phyloP scores from a whole-genome alignment of 257 asterid genomes.

The Penstemon eatonii region DNA sequence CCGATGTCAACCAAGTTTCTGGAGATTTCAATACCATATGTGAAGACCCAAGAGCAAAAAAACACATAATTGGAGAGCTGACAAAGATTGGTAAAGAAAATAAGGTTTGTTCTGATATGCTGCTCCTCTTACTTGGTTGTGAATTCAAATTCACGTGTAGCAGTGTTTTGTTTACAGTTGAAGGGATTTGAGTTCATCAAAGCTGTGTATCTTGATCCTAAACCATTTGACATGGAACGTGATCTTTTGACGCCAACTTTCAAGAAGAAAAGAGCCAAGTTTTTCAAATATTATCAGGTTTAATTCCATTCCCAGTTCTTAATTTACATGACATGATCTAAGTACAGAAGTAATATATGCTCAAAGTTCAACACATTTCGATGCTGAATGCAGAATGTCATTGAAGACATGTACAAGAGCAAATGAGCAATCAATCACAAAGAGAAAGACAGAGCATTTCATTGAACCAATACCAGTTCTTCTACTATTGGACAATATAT shows the following conservation, averaged over 20 bases:
- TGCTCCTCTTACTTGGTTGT: not conserved
- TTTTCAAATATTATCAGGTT: constrained; percentile 70
- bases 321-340: not conserved
- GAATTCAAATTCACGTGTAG: not conserved
- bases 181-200: constrained; percentile 82
- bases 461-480: too few species aligned
- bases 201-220: constrained; percentile 58
- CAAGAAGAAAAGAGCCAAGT: constrained; percentile 74
- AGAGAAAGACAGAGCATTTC: not conserved
- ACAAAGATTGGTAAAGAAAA: constrained; percentile 60
- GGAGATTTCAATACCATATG: constrained; percentile 50
- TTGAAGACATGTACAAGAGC: constrained; percentile 57
- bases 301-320: not conserved
- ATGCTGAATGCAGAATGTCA: constrained; percentile 48
- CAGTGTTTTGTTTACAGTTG: constrained; percentile 40
- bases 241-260: constrained; percentile 76
- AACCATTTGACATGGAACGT: constrained; percentile 84
- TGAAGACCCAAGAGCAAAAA: constrained; percentile 49
- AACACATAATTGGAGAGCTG: constrained; percentile 52
- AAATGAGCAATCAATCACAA: constrained; percentile 33
- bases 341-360: not conserved
- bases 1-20: constrained; percentile 43
- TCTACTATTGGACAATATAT: too few species aligned
- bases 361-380: constrained; percentile 20
- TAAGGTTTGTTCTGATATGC: constrained; percentile 46